These are phyloP conservation scores for Nicotiana otophora DNA, from an alignment of 257 asterid genomes.

Conservation along the genomic window DNA sequence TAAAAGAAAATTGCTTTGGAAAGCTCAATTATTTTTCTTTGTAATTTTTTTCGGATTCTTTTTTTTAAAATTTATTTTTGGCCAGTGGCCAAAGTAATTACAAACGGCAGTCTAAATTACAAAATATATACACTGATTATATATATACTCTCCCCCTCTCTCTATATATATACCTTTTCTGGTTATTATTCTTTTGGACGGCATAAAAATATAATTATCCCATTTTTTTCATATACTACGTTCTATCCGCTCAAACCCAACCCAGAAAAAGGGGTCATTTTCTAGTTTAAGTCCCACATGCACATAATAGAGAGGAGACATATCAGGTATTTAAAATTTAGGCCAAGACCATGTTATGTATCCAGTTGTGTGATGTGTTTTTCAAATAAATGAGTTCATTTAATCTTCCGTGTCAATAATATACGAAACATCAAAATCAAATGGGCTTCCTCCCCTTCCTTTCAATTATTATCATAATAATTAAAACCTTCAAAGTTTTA, in stretches of 20 bases:
- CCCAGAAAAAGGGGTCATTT: neutral
- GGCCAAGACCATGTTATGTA: neutral
- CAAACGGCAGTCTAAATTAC: too few relatives aligned
- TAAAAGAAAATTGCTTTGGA: too few relatives aligned
- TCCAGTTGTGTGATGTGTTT: neutral
- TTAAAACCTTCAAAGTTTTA: neutral
- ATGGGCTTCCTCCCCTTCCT: neutral
- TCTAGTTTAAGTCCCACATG: neutral
- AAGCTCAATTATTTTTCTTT: too few relatives aligned
- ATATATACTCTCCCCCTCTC: too few relatives aligned
- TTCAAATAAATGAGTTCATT: neutral
- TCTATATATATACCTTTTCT: too few relatives aligned
- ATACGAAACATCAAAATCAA: conserved; percentile 10
- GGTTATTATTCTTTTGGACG: too few relatives aligned
- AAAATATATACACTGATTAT: too few relatives aligned
- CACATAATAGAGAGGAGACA: neutral
- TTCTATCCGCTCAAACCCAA: neutral
- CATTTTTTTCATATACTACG: neutral
- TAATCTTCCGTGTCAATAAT: neutral
- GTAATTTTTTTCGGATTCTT: too few relatives aligned
- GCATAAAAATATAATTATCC: too few relatives aligned
- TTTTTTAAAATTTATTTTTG: too few relatives aligned
- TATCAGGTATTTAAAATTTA: neutral
- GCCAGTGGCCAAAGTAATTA: too few relatives aligned
- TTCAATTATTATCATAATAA: neutral